phyloP scores from a whole-genome alignment of 495 filamentous ascomycete genomes.

The Penicillium pancosmium region DNA sequence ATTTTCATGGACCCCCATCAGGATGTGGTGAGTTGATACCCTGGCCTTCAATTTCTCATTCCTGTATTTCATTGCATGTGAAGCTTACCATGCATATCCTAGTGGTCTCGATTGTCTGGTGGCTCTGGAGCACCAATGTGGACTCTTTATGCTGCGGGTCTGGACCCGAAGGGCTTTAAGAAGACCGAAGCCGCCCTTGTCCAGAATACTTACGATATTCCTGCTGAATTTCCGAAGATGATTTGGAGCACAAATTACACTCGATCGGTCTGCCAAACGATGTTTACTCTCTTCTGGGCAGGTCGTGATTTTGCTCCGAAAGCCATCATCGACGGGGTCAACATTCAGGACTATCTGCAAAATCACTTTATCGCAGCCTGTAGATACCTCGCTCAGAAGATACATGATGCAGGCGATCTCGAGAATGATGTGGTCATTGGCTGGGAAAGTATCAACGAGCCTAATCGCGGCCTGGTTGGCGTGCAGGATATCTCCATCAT shows the following conservation, averaged over 20 bases:
- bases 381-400: conserved; percentile 76
- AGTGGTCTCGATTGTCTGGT: conserved; percentile 94
- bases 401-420: conserved; percentile 88
- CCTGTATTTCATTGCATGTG: neutral
- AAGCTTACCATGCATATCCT: neutral
- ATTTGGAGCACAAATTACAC: conserved; percentile 98
- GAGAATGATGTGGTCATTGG: conserved; percentile 88
- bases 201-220: conserved; percentile 91
- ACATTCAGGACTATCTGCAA: conserved; percentile 96
- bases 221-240: conserved; percentile 93
- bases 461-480: conserved; percentile 87
- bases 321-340: conserved; percentile 89
- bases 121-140: conserved; percentile 97
- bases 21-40: conserved; percentile 74
- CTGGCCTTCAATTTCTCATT: neutral
- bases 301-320: conserved; percentile 95
- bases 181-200: conserved; percentile 91
- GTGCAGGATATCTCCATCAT: conserved; percentile 80
- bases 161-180: conserved; percentile 82
- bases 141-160: conserved; percentile 91
- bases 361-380: conserved; percentile 81
- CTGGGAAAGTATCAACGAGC: conserved; percentile 96
- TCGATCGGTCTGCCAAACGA: conserved; percentile 81
- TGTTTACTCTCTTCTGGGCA: conserved; percentile 93
- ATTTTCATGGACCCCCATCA: conserved; percentile 98